Percentiles rank a stretch among this genome's conserved stretches.
Evolutionary conservation across 139 green algal species (phyloP).

Genomic region (Mesostigma viride): DNA sequence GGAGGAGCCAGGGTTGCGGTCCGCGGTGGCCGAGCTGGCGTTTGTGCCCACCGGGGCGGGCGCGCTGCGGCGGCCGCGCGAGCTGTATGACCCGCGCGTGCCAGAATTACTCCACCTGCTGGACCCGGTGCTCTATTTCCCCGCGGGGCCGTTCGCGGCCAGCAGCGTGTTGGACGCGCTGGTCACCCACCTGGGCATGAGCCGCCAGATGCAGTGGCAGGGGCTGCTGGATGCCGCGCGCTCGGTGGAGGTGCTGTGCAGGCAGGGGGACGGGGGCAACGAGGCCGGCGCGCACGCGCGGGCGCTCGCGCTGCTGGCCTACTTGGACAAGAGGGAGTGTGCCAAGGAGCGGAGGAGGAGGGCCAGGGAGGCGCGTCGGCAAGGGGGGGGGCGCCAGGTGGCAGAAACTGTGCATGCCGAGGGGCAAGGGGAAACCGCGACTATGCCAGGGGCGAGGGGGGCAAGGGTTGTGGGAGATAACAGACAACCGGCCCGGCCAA

Average conservation of each 20-base stretch:
- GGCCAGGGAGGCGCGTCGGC: no score
- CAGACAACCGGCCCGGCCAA: no score
- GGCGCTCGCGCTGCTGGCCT: slow-evolving; percentile 32
- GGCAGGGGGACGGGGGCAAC: neutral
- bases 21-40: neutral
- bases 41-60: slow-evolving; percentile 22
- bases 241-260: slow-evolving; percentile 23
- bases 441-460: no score
- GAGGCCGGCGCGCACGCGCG: neutral
- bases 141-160: slow-evolving; percentile 27
- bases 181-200: slow-evolving; percentile 41
- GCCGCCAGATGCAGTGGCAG: slow-evolving; percentile 17
- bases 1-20: slow-evolving; percentile 5
- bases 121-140: slow-evolving; percentile 38
- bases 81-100: slow-evolving; percentile 45
- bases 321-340: slow-evolving; percentile 30
- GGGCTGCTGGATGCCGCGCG: slow-evolving; percentile 40
- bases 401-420: no score
- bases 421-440: no score
- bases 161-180: slow-evolving; percentile 37
- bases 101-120: slow-evolving; percentile 36
- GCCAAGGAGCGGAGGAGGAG: slow-evolving; percentile 5
- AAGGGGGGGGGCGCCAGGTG: no score
- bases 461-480: no score
- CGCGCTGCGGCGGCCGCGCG: neutral